Conservation (phyloP, 2,329 filamentous ascomycete species). For the Pestalotiopsis sp. region DNA sequence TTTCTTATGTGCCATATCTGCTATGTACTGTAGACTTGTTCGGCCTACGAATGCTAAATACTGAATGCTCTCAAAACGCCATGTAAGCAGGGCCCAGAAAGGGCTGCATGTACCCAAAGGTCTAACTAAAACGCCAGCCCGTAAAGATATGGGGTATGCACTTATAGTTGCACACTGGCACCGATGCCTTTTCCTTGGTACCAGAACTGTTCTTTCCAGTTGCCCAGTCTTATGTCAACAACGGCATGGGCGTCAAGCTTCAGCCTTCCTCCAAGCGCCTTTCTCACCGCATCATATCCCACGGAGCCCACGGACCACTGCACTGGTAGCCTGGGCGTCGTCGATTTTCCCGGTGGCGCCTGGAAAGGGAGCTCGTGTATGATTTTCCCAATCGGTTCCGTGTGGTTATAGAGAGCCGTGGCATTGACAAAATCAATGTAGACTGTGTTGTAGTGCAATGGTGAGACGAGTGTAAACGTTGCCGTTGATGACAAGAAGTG, state of each 20-base stretch:
- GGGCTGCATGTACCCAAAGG: neutral
- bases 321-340: constrained; percentile 78
- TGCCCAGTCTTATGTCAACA: constrained; percentile 72
- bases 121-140: neutral
- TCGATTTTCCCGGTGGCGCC: constrained; percentile 71
- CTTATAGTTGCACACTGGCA: constrained; percentile 58
- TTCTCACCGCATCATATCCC: constrained; percentile 78
- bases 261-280: constrained; percentile 77
- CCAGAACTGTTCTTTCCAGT: constrained; percentile 72
- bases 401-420: constrained; percentile 81
- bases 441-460: constrained; percentile 70
- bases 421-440: constrained; percentile 81
- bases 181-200: constrained; percentile 71
- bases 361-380: constrained; percentile 72
- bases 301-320: constrained; percentile 75
- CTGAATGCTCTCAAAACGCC: too few species aligned
- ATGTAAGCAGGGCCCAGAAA: too few species aligned
- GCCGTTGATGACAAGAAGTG: constrained; percentile 86
- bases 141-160: constrained; percentile 13
- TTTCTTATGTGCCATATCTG: too few species aligned
- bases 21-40: too few species aligned
- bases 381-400: constrained; percentile 76
- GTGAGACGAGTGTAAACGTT: constrained; percentile 79
- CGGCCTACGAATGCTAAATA: too few species aligned
- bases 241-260: constrained; percentile 77